Evolutionary conservation across 1,284 basidiomycete genomes (phyloP).

Genomic region (Malassezia brasiliensis): DNA sequence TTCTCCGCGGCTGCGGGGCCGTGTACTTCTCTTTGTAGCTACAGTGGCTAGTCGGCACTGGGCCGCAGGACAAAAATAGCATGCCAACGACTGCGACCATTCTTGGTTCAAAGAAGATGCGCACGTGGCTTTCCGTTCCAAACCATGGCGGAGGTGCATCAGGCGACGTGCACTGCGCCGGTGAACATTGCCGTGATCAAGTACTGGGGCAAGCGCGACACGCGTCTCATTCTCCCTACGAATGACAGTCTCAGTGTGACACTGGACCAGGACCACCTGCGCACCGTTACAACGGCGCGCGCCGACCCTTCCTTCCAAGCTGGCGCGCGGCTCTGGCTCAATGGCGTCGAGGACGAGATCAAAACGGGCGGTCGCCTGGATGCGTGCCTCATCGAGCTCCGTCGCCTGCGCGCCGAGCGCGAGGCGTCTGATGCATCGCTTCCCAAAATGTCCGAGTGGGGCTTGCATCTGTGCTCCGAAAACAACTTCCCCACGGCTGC

Average conservation of each 20-base stretch:
- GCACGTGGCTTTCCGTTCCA: conserved; percentile 7
- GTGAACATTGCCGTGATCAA: conserved; percentile 97
- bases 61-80: conserved; percentile 15
- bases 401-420: conserved; percentile 62
- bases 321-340: conserved; percentile 70
- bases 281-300: conserved; percentile 84
- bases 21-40: background rate
- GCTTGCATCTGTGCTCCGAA: conserved; percentile 67
- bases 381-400: conserved; percentile 82
- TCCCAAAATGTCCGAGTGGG: conserved; percentile 42
- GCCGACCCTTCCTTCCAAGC: conserved; percentile 63
- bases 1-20: background rate
- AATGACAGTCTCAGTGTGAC: conserved; percentile 97
- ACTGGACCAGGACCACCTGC: conserved; percentile 86
- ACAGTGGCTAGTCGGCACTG: background rate
- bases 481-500: conserved; percentile 99
- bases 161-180: conserved; percentile 82
- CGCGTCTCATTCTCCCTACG: conserved; percentile 85
- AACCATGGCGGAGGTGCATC: conserved; percentile 52
- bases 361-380: conserved; percentile 67
- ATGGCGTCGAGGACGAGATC: conserved; percentile 81
- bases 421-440: conserved; percentile 53
- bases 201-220: conserved; percentile 91
- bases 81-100: conserved; percentile 13
- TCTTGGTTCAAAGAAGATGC: background rate